These are phyloP conservation scores for Candida labiduridarum DNA, from an alignment of 1,139 yeast species.

Conservation along the genomic window DNA sequence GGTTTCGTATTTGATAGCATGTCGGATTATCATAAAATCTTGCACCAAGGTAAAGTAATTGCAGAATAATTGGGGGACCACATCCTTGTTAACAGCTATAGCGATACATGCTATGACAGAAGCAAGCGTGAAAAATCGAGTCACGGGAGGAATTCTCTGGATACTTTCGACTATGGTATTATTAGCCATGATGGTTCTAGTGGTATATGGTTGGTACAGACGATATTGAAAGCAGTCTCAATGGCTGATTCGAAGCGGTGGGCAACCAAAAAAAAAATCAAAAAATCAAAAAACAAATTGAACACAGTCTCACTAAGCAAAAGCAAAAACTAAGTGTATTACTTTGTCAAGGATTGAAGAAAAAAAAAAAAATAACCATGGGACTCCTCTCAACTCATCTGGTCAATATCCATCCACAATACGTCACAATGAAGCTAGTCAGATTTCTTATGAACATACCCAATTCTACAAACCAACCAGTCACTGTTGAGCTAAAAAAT, in stretches of 20 bases:
- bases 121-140: slow-evolving; percentile 45
- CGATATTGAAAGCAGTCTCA: too few relatives aligned
- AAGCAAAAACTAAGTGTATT: not conserved
- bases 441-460: slow-evolving; percentile 83
- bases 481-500: slow-evolving; percentile 89
- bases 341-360: not conserved
- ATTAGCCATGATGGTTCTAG: slow-evolving; percentile 11
- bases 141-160: slow-evolving; percentile 47
- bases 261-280: slow-evolving; percentile 1
- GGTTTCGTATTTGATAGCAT: slow-evolving; percentile 8
- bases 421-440: slow-evolving; percentile 42
- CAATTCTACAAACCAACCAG: slow-evolving; percentile 70
- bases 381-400: not conserved
- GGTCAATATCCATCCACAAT: not conserved
- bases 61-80: slow-evolving; percentile 12
- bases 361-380: not conserved
- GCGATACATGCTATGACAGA: slow-evolving; percentile 35
- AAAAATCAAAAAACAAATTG: not conserved
- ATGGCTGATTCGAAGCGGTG: too few relatives aligned
- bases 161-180: slow-evolving; percentile 30
- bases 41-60: slow-evolving; percentile 1
- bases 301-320: not conserved
- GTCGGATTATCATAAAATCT: not conserved
- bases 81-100: slow-evolving; percentile 15
- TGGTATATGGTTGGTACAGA: not conserved